A percentile compares a stretch with the other conserved stretches of the same genome.
Evolutionary conservation across 345 rosid genomes (phyloP).

Genomic region (Pugionium dolabratum): DNA sequence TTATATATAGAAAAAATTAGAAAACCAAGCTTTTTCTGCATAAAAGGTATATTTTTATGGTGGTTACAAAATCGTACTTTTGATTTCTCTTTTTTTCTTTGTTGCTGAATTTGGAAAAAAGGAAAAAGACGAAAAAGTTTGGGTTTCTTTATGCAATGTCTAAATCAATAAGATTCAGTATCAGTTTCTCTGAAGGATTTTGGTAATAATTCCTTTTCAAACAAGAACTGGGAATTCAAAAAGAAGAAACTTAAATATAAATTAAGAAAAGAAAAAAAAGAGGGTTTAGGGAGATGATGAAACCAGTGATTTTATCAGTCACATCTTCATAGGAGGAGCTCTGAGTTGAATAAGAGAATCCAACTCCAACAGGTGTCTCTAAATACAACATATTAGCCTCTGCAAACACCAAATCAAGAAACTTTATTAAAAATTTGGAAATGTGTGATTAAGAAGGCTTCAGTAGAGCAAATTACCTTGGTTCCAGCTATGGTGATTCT

Average conservation of each 20-base stretch:
- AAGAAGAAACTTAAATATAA: background rate
- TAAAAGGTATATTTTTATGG: slow-evolving; percentile 21
- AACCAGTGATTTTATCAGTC: slow-evolving; percentile 81
- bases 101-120: slow-evolving; percentile 8
- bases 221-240: background rate
- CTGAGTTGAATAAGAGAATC: slow-evolving; percentile 85
- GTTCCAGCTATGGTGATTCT: slow-evolving; percentile 90
- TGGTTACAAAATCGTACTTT: slow-evolving; percentile 13
- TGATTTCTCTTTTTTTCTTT: background rate
- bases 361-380: slow-evolving; percentile 96
- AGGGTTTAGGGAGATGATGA: background rate
- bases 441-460: slow-evolving; percentile 1
- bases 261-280: slow-evolving; percentile 4
- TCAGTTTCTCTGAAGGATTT: background rate
- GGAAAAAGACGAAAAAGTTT: slow-evolving; percentile 18
- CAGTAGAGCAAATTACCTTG: slow-evolving; percentile 45
- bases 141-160: slow-evolving; percentile 4
- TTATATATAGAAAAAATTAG: background rate
- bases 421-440: background rate
- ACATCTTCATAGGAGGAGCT: slow-evolving; percentile 64
- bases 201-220: background rate
- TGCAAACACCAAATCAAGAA: slow-evolving; percentile 42
- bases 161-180: slow-evolving; percentile 22
- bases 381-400: slow-evolving; percentile 93
- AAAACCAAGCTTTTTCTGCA: background rate